phyloP scores from a whole-genome alignment of 306 rosid genomes.

The Prinsepia uniflora region DNA sequence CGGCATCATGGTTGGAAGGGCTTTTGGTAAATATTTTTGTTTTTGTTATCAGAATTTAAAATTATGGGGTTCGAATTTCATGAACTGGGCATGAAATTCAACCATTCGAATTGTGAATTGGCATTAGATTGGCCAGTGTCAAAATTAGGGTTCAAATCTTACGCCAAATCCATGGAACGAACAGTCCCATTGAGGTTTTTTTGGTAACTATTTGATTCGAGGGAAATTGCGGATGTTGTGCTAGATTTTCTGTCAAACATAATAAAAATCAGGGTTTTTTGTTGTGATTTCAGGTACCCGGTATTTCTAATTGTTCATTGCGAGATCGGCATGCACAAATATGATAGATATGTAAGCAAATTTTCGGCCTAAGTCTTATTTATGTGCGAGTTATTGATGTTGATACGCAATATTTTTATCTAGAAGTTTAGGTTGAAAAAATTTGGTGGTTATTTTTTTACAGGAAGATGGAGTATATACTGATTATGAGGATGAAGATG shows the following conservation, averaged over 20 bases:
- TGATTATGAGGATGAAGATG: conserved; percentile 57
- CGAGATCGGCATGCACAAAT: conserved; percentile 50
- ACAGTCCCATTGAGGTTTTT: conserved; percentile 1
- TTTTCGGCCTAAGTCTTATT: conserved; percentile 4
- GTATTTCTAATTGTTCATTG: conserved; percentile 1
- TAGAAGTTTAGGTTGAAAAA: background rate
- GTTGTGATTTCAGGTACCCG: conserved; percentile 14
- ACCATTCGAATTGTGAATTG: background rate
- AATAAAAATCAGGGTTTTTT: background rate
- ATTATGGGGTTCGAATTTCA: background rate
- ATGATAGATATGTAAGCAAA: conserved; percentile 51
- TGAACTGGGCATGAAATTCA: background rate
- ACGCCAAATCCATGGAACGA: background rate
- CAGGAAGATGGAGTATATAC: conserved; percentile 35
- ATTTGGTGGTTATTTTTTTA: background rate
- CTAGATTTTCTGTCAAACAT: background rate
- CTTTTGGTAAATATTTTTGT: conserved; percentile 3
- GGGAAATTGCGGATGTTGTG: background rate
- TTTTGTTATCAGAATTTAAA: background rate
- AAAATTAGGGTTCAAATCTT: background rate
- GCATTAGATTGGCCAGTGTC: background rate
- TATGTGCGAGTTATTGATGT: background rate
- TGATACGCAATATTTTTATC: background rate
- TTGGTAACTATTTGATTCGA: background rate
- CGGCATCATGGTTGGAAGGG: background rate